These are phyloP conservation scores for Phytopythium aichiense DNA, from an alignment of 352 stramenopile genomes.

Conservation along the genomic window DNA sequence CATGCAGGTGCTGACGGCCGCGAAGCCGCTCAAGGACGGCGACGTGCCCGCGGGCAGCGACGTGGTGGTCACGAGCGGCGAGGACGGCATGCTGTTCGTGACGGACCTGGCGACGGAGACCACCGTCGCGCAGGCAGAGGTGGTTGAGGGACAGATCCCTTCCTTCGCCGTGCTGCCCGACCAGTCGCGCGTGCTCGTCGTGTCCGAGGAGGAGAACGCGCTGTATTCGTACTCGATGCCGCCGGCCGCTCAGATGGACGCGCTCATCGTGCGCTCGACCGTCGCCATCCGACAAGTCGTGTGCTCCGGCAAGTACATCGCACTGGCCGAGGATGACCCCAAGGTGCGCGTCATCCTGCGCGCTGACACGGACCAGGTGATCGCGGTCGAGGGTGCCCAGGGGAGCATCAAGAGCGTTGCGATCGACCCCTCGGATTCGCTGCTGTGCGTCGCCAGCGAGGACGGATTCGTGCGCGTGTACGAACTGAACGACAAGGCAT, in stretches of 20 bases:
- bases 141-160: constrained; percentile 62
- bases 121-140: constrained; percentile 36
- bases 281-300: constrained; percentile 68
- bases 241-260: constrained; percentile 37
- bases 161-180: constrained; percentile 67
- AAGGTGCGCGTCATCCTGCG: constrained; percentile 67
- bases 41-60: constrained; percentile 33
- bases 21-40: constrained; percentile 26
- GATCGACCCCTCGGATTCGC: constrained; percentile 60
- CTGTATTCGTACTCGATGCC: constrained; percentile 71
- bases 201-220: constrained; percentile 65
- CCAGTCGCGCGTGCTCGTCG: constrained; percentile 60
- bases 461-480: constrained; percentile 73
- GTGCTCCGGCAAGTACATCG: constrained; percentile 59
- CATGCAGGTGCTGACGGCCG: constrained; percentile 49
- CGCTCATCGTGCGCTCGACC: constrained; percentile 66
- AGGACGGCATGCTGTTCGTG: constrained; percentile 78
- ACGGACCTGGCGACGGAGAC: constrained; percentile 56
- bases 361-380: constrained; percentile 49
- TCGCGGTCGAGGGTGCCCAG: constrained; percentile 55
- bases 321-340: constrained; percentile 67
- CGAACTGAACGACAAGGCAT: constrained; percentile 29
- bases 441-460: constrained; percentile 61
- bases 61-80: constrained; percentile 67
- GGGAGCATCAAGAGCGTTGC: constrained; percentile 70